Evolutionary conservation across 352 stramenopile genomes (phyloP), one percentile per base, ranked within the genome.

Genomic region (Aphanomyces stellatus): DNA sequence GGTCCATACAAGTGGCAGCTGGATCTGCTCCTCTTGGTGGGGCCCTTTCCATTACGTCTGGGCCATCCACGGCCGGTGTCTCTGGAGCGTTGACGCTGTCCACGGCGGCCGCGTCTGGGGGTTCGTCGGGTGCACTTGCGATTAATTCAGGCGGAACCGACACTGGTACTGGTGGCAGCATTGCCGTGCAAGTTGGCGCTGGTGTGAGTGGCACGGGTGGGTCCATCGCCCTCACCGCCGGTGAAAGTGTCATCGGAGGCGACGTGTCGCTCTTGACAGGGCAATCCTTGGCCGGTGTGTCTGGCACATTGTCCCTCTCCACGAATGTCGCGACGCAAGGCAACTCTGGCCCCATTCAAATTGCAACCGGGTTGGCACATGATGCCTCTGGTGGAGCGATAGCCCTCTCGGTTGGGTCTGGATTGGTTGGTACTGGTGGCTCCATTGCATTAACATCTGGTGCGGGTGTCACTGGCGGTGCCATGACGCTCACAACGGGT

Each of bases 1-100:
- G 87, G 65, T 76, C 83, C 27, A 5, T 59, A 5, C 22, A 35
- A 43, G n/a, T 67, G 19, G 15, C 46, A 46, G 34, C 30, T 3
- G 60, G 60, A 17, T n/a, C n/a, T 11, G 48, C 37, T 25, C 48
- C 60, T 10, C 13, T 60, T 25, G 60, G 60, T 25, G 60, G 60
- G 0, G 10, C 17, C 2, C 8, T 67, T 8, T 17, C 4, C 8
- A 7, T 57, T 17, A 4, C 60, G 27, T 57, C 37, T 46, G 60
- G 60, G 17, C 25, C 30, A 15, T 57, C 49, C 27, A 57, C 17
- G 30, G 49, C 49, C 11, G 49, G 49, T 57, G 27, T 2, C 5
- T 57, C 49, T 57, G 49, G 49, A 7, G 10, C 19, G n/a, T 17
- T 37, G 33, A 30, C 22, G 7, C 30, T 57, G 17, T 30, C 49